phyloP scores from a whole-genome alignment of 148 eudicot species.

The Oxyria digyna region DNA sequence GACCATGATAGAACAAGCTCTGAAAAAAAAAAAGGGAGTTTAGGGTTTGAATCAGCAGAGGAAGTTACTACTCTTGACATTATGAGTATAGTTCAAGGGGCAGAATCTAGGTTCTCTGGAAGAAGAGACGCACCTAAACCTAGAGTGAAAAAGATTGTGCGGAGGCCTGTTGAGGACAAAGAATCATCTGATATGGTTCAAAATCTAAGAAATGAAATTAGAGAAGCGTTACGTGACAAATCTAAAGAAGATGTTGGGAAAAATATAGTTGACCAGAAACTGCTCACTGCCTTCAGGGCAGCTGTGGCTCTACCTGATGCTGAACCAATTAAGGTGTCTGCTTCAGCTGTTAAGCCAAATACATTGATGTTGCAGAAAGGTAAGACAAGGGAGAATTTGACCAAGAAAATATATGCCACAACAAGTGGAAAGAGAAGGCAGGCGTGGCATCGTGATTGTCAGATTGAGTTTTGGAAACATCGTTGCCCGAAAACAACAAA shows the following conservation, averaged over 20 bases:
- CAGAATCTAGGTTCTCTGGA: conserved; percentile 24
- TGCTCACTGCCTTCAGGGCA: conserved; percentile 82
- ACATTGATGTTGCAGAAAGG: conserved; percentile 67
- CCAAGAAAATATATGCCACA: conserved; percentile 74
- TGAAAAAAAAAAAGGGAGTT: conserved; percentile 12
- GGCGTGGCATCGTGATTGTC: conserved; percentile 87
- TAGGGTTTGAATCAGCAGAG: conserved; percentile 13
- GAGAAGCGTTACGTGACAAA: conserved; percentile 66
- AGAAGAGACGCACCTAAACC: conserved; percentile 47
- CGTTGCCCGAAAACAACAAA: conserved; percentile 54
- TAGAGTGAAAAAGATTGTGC: conserved; percentile 75
- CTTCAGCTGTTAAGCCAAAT: conserved; percentile 53
- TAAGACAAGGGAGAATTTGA: conserved; percentile 78
- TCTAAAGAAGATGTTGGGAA: conserved; percentile 46
- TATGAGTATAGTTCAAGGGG: conserved; percentile 65
- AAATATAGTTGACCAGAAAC: conserved; percentile 61
- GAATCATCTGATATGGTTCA: conserved; percentile 63
- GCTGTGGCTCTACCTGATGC: conserved; percentile 51
- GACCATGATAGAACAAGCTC: conserved; percentile 11
- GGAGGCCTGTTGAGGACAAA: conserved; percentile 55
- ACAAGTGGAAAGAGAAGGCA: conserved; percentile 59
- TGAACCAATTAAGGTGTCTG: conserved; percentile 38
- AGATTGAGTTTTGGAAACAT: conserved; percentile 93
- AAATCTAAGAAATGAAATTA: conserved; percentile 61
- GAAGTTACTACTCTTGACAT: conserved; percentile 29